A percentile compares a stretch with the other conserved stretches of the same genome.
Evolutionary conservation across 2,329 filamentous ascomycete genomes (phyloP).

Genomic region (Fusarium protoensiforme): DNA sequence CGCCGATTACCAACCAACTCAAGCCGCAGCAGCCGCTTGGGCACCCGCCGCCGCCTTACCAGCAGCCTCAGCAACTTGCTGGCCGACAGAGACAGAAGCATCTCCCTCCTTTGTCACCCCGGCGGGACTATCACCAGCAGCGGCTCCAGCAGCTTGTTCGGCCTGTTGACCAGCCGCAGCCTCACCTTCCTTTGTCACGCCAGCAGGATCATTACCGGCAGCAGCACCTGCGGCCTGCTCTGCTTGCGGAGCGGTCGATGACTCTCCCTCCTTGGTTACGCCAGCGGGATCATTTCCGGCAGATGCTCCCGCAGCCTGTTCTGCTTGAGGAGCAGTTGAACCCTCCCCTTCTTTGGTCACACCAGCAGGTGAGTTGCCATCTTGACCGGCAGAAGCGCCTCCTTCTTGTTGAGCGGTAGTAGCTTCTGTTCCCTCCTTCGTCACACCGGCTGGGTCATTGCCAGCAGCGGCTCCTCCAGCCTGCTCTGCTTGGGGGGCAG

Average conservation of each 20-base stretch:
- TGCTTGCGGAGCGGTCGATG: not conserved
- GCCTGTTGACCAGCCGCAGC: not conserved
- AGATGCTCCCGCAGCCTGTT: not conserved
- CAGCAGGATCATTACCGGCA: not conserved
- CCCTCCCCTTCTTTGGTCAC: not conserved
- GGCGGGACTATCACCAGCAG: not conserved
- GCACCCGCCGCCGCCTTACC: not conserved
- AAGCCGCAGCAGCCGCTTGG: not conserved
- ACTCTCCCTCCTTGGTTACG: not conserved
- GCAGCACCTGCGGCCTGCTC: not conserved
- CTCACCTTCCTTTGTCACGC: not conserved
- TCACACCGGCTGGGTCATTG: not conserved
- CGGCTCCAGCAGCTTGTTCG: not conserved
- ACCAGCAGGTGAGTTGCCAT: not conserved
- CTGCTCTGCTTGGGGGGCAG: not conserved
- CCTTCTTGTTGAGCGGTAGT: not conserved
- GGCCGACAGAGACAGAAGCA: not conserved
- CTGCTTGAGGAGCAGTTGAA: not conserved
- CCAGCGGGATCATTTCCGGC: not conserved
- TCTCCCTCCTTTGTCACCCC: not conserved
- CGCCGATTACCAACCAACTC: not conserved
- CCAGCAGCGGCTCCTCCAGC: not conserved
- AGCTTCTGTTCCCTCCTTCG: not conserved
- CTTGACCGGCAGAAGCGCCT: not conserved
- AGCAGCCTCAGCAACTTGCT: not conserved